Base-by-base conservation (phyloP, 768 basidiomycete genomes). In the Lentinula guzmanii region DNA sequence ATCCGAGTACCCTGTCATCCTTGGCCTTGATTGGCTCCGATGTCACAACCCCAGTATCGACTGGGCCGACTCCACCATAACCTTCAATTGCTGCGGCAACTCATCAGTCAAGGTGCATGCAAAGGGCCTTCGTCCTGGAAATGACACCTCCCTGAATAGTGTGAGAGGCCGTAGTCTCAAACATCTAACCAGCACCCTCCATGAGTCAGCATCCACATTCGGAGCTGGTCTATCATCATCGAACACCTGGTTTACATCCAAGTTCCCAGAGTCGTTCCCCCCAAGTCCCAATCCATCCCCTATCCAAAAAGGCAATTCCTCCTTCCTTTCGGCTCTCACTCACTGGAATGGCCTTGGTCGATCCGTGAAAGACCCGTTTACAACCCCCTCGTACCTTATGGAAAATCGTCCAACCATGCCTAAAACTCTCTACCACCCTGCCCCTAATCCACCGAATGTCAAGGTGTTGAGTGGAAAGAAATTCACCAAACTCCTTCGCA, bases 21-120 rank as follows among this genome's bases (percentile, higher is more conserved):
- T 77, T 35, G 75, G 75, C 31, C 67, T 76, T 15, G 69, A 75
- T 61, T 77, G 76, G 76, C 73, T 77, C 39, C 43, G 53, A 3
- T 66, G 62, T 46, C 72, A 76, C 60, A 77, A 76, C 63, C 75
- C 75, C 6, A 39, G 43, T 37, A 70, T 77, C 42, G 71, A 77
- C 62, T 77, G 75, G 74, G 58, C 60, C 10, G 33, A 64, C n/a
- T 60, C 64, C 2, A 34, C 66, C 31, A 60, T 73, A 45, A 62
- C 24, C 2, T 24, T 24, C 3, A 61, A 62, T 34, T 70, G 71
- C 67, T 71, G 70, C 61, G 60, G 67, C 63, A 45, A 63, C 21
- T 21, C 21, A 21, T 21, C 21, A 21, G 21, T 41, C 11, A 56
- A 6, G 31, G 54, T 56, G 34, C 24, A 16, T 42, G 54, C 54